These are phyloP conservation scores for Penicillium bovifimosum DNA, from an alignment of 495 filamentous ascomycete genomes.

Conservation along the genomic window DNA sequence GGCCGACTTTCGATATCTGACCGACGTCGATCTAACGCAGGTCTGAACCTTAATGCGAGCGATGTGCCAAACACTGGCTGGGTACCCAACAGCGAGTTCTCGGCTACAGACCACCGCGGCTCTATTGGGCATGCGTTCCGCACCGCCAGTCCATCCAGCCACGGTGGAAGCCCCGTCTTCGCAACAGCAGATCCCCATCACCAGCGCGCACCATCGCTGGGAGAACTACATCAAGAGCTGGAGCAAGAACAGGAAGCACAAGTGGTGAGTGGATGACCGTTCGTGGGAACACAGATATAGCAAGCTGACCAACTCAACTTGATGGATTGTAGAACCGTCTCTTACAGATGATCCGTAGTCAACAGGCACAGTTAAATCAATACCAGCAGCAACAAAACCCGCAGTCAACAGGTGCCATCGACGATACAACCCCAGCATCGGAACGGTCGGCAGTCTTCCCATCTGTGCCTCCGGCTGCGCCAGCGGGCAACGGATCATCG, in stretches of 20 bases:
- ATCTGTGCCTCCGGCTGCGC: constrained; percentile 30
- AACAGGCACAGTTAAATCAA: constrained; percentile 77
- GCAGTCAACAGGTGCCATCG: constrained; percentile 47
- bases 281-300: background rate
- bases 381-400: constrained; percentile 44
- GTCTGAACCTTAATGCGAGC: constrained; percentile 69
- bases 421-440: constrained; percentile 64
- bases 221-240: constrained; percentile 92
- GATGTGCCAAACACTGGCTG: constrained; percentile 59
- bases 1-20: constrained; percentile 47
- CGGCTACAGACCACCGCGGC: constrained; percentile 38
- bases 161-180: constrained; percentile 54
- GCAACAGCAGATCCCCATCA: constrained; percentile 57
- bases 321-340: constrained; percentile 66
- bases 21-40: constrained; percentile 55
- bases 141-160: constrained; percentile 51
- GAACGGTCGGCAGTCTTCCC: constrained; percentile 54
- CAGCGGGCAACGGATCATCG: constrained; percentile 25
- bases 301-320: constrained; percentile 5
- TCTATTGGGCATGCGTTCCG: constrained; percentile 44
- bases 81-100: constrained; percentile 39
- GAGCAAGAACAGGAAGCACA: constrained; percentile 95
- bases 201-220: constrained; percentile 70
- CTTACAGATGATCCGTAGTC: constrained; percentile 78
- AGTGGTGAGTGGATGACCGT: constrained; percentile 53